Evolutionary conservation across 2,329 filamentous ascomycete genomes (phyloP), one percentile per base, ranked within the genome.

Genomic region (Sarocladium oryzae): DNA sequence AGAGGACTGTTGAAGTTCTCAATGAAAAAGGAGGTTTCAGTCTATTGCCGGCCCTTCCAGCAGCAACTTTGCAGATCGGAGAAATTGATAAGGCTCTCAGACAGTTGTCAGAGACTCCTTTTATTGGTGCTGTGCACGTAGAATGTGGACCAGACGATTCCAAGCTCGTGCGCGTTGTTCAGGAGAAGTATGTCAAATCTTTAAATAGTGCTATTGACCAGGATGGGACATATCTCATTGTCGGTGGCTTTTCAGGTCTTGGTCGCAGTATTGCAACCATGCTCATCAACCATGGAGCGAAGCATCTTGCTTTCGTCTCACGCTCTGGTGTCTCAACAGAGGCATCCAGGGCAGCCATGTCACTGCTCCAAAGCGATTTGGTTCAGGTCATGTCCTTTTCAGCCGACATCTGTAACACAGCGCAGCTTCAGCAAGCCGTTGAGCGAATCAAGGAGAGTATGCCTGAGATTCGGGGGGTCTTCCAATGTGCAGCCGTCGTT

Each of bases 231-330:
- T 84, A 84, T 52, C 58, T 84, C 2, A 62, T 84, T 3, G 70
- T 72, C 3, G 81, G 81, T 15, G 78, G 79, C 1, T 68, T 81
- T 0, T 78, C 79, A 15, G 81, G 80, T 10, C 67, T 84, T 0
- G 81, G 80, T 1, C 69, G 71, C 30, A 74, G 71, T 55, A 74
- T 83, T 33, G 73, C 78, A 2, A 65, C 69, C 50, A 69, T 78
- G 51, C 67, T 84, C 51, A 65, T 69, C n/a, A 58, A 61, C 4
- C 70, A 73, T 11, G 81, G 81, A 1, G 81, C 73, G 1, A 69
- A 65, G 16, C 64, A 78, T 51, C 56, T 84, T 7, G 72, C 74
- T 2, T 77, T 82, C 41, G 56, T 82, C 1, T 81, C 77, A 10
- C 71, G 80, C 33, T 75, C 73, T 1, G 72, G 72, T 0, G 63